These are phyloP conservation scores for Pythium folliculosum DNA, from an alignment of 352 stramenopile genomes.

Conservation along the genomic window DNA sequence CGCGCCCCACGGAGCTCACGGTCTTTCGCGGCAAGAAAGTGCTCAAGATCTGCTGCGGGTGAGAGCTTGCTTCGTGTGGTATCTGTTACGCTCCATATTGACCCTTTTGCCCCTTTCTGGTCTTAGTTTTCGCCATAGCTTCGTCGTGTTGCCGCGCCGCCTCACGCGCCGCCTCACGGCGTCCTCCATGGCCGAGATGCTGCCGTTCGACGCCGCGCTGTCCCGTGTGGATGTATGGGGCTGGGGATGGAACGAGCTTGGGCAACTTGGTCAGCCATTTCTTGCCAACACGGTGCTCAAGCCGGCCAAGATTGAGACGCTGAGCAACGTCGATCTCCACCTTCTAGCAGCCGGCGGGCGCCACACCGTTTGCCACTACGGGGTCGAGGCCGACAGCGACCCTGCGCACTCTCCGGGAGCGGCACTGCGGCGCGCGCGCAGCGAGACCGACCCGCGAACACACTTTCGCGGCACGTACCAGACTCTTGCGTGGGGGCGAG, in stretches of 20 bases:
- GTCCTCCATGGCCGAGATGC: conserved; percentile 21
- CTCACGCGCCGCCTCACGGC: conserved; percentile 24
- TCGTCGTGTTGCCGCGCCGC: conserved; percentile 30
- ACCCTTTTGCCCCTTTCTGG: neutral
- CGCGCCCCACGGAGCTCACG: conserved; percentile 30
- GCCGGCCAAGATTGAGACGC: conserved; percentile 23
- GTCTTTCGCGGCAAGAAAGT: conserved; percentile 34
- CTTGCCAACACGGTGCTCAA: conserved; percentile 21
- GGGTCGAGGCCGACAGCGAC: conserved; percentile 15
- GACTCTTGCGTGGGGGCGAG: conserved; percentile 40
- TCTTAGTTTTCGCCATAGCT: conserved; percentile 36
- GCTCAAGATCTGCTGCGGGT: conserved; percentile 38
- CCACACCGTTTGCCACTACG: conserved; percentile 39
- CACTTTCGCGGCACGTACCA: conserved; percentile 23
- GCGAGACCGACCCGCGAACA: conserved; percentile 23
- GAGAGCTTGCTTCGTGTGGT: neutral
- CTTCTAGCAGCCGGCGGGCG: conserved; percentile 35
- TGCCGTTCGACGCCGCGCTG: neutral
- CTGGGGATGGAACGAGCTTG: conserved; percentile 50
- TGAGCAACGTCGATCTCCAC: conserved; percentile 30
- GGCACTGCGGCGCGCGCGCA: conserved; percentile 13
- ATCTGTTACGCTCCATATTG: neutral
- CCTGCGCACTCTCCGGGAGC: conserved; percentile 1
- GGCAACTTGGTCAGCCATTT: conserved; percentile 33
- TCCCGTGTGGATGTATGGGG: conserved; percentile 34